Conservation (phyloP, 768 basidiomycete species). For the Tylopilus balloui region DNA sequence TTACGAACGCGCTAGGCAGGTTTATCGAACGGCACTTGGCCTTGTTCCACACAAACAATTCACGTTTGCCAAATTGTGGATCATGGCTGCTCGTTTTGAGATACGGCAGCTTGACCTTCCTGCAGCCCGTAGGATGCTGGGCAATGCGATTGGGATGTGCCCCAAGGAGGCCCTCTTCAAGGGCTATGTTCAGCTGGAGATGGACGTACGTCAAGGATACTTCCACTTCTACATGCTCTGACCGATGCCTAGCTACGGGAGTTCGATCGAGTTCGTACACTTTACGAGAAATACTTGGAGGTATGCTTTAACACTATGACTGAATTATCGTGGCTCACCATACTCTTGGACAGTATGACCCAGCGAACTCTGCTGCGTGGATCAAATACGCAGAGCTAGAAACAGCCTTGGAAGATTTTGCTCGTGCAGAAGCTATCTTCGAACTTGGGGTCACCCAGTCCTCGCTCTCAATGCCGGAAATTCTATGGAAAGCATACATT, state of each 20-base stretch:
- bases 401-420: conserved; percentile 77
- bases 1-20: conserved; percentile 76
- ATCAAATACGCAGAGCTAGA: conserved; percentile 95
- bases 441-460: conserved; percentile 84
- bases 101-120: conserved; percentile 74
- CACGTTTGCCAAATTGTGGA: conserved; percentile 97
- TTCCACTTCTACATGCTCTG: conserved; percentile 3
- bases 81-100: conserved; percentile 90
- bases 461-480: conserved; percentile 90
- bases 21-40: conserved; percentile 84
- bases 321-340: neutral
- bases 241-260: conserved; percentile 65
- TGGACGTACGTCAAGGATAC: conserved; percentile 54
- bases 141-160: conserved; percentile 90
- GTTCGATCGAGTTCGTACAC: conserved; percentile 85
- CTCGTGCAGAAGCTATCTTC: conserved; percentile 89
- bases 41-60: conserved; percentile 96
- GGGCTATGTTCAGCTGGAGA: conserved; percentile 90
- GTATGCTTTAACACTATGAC: conserved; percentile 36
- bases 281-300: conserved; percentile 95
- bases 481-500: conserved; percentile 93
- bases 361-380: conserved; percentile 90
- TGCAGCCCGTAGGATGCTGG: conserved; percentile 85
- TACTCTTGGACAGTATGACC: conserved; percentile 56
- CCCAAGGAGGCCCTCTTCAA: conserved; percentile 96